phyloP scores from a whole-genome alignment of 2,329 filamentous ascomycete species.

The Allantophomopsis cytisporea region DNA sequence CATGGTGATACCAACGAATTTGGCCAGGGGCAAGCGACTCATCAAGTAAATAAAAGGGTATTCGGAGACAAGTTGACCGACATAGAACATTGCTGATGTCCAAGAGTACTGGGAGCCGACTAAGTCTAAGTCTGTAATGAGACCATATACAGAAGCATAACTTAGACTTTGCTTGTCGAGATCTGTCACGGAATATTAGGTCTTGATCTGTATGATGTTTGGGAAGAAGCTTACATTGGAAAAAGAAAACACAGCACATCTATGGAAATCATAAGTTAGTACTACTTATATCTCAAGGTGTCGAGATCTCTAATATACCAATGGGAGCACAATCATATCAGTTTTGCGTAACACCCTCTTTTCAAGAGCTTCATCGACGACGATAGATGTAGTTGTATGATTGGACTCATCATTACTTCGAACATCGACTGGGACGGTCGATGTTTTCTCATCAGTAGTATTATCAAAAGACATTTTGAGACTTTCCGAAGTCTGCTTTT shows the following conservation, averaged over 20 bases:
- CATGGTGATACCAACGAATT: constrained; percentile 35
- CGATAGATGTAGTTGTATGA: too few species aligned
- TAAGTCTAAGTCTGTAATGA: constrained; percentile 30
- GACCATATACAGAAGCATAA: constrained; percentile 34
- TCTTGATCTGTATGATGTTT: neutral
- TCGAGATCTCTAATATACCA: constrained; percentile 27
- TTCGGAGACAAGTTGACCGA: constrained; percentile 46
- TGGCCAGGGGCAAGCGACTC: constrained; percentile 38
- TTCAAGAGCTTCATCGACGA: constrained; percentile 1
- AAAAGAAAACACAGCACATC: constrained; percentile 13
- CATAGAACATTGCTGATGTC: constrained; percentile 46
- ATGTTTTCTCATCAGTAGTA: too few species aligned
- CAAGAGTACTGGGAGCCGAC: constrained; percentile 37
- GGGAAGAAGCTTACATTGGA: constrained; percentile 1
- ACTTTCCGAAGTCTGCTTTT: too few species aligned
- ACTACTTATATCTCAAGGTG: constrained; percentile 11
- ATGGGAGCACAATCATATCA: constrained; percentile 32
- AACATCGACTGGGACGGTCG: too few species aligned
- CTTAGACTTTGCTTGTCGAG: constrained; percentile 21
- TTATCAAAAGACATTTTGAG: too few species aligned
- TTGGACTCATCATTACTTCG: too few species aligned
- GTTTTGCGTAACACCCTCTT: constrained; percentile 20
- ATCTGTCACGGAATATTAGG: constrained; percentile 14
- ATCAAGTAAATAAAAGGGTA: constrained; percentile 36
- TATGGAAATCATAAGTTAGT: neutral